Conservation (phyloP, 768 basidiomycete species). For the Chiua virens region DNA sequence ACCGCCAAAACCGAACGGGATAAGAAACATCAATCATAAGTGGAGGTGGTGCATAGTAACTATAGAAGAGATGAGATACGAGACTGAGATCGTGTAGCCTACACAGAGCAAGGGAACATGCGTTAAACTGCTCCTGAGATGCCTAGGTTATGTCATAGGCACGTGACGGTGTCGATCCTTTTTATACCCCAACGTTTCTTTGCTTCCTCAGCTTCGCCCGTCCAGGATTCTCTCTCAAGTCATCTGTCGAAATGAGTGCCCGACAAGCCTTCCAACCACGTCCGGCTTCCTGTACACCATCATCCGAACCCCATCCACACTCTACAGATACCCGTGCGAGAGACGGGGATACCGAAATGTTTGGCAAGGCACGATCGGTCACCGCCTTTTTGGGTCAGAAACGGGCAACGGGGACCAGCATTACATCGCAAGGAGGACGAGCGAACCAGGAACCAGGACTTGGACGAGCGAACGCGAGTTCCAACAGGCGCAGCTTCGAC, state of each 20-base stretch:
- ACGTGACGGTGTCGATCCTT: slow-evolving; percentile 7
- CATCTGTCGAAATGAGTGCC: slow-evolving; percentile 21
- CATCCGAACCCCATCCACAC: slow-evolving; percentile 8
- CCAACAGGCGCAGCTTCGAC: slow-evolving; percentile 22
- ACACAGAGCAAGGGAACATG: too few relatives aligned
- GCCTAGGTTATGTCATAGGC: too few relatives aligned
- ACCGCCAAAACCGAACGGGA: too few relatives aligned
- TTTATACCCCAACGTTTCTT: slow-evolving; percentile 3
- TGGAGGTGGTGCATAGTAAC: too few relatives aligned
- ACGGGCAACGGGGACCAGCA: slow-evolving; percentile 3
- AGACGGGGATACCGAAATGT: slow-evolving; percentile 8
- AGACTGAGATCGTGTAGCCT: too few relatives aligned
- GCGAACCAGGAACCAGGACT: slow-evolving; percentile 6
- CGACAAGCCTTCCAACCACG: slow-evolving; percentile 27
- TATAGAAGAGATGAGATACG: too few relatives aligned
- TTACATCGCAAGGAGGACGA: background rate
- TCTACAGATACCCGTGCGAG: background rate
- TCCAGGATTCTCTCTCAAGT: background rate
- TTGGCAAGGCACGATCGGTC: slow-evolving; percentile 20
- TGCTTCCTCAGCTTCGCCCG: background rate
- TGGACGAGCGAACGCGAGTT: background rate
- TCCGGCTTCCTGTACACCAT: slow-evolving; percentile 9
- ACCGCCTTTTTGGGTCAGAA: slow-evolving; percentile 23
- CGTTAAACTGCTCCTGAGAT: too few relatives aligned
- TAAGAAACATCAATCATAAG: too few relatives aligned